Base-by-base conservation (phyloP, 129 eudicot species). In the Artemisia annua region DNA sequence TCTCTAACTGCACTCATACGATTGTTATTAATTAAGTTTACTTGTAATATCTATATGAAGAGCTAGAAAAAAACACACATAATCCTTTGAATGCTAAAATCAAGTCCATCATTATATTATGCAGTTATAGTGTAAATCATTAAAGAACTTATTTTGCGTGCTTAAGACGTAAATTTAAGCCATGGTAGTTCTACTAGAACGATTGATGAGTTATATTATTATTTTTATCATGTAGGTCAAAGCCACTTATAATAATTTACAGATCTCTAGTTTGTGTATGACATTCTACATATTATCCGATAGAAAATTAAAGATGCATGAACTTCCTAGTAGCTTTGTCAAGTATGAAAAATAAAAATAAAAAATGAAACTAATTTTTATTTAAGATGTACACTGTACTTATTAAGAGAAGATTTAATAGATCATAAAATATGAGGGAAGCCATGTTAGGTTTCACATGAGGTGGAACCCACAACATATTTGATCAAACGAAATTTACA, bases 361-460 rank as follows among this genome's bases (percentile, higher is more conserved):
- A 0, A 15, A 30, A n/a, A 13, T 15, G 11, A 10, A 73, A 2
- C 16, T 50, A 28, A 17, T 28, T 14, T 8, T 48, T 14, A 63
- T 15, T 13, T 16, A 18, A 52, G 39, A 53, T 4, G 60, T 48
- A 54, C 77, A 60, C 49, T 20, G 11, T 73, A 48, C 17, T 44
- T 61, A 28, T 46, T 49, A 60, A 74, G 44, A 63, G 22, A 64
- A n/a, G 46, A 54, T 74, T 11, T 74, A 18, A 11, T 3, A 6
- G 10, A 51, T 43, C 7, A 18, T 64, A 24, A 63, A 17, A 18
- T 14, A 39, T 18, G 64, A 35, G 22, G 20, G 30, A 51, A 74
- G 66, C 48, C 79, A 74, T 64, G 79, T 74, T 53, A 53, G 44
- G 65, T 53, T 74, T 65, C 79, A 74, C 79, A 64, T 65, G 65